phyloP scores from a whole-genome alignment of 768 basidiomycete genomes.

The Lactarius pseudohatsudake region DNA sequence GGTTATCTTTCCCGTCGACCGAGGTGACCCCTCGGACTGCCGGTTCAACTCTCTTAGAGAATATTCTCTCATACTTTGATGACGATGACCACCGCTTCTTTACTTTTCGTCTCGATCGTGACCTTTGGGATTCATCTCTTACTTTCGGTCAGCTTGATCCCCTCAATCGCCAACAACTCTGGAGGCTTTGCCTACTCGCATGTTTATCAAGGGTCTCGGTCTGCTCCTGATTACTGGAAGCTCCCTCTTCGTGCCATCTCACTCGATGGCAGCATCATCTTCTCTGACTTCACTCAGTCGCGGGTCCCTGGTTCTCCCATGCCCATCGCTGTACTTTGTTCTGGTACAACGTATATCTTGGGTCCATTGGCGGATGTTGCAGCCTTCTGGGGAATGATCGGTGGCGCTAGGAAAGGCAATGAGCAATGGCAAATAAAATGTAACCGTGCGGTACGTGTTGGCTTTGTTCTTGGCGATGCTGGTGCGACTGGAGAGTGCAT shows the following conservation, averaged over 20 bases:
- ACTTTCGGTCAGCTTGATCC: constrained; percentile 52
- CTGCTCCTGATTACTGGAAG: constrained; percentile 58
- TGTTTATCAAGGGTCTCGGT: constrained; percentile 40
- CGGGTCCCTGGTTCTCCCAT: constrained; percentile 42
- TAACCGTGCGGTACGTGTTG: constrained; percentile 46
- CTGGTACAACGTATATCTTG: constrained; percentile 57
- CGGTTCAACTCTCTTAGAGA: constrained; percentile 50
- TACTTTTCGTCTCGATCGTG: constrained; percentile 49
- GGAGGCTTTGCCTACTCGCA: constrained; percentile 39
- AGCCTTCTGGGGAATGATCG: constrained; percentile 51
- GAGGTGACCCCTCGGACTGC: constrained; percentile 46
- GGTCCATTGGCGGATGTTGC: constrained; percentile 54
- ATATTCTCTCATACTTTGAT: constrained; percentile 34
- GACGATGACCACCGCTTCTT: constrained; percentile 40
- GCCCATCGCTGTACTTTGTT: constrained; percentile 61
- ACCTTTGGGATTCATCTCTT: constrained; percentile 43
- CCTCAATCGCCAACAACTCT: constrained; percentile 36
- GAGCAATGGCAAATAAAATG: constrained; percentile 53
- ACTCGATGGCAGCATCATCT: constrained; percentile 40
- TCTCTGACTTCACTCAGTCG: constrained; percentile 45
- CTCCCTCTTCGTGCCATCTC: constrained; percentile 47
- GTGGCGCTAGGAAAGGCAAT: constrained; percentile 40
- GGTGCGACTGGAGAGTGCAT: constrained; percentile 39
- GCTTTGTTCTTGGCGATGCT: constrained; percentile 45
- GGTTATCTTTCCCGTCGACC: constrained; percentile 49